Evolutionary conservation across 805 yeast genomes (phyloP), one percentile per base, ranked within the genome.

Genomic region (Cyberlindnera suaveolens): DNA sequence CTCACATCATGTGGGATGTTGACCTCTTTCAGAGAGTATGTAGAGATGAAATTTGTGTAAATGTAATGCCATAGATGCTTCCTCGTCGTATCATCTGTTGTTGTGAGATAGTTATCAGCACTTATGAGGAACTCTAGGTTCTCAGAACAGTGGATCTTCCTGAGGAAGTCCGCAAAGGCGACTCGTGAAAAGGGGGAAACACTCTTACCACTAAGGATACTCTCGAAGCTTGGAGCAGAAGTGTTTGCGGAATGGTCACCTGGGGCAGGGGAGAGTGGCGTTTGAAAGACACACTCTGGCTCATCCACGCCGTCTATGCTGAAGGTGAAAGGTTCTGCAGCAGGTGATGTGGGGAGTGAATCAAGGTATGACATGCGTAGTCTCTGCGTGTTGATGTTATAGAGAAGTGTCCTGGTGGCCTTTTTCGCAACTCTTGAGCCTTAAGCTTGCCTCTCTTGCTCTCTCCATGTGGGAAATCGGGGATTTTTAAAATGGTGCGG

Each of bases 31-130:
- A 69, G 60, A 42, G 71, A 69, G 36, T 58, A 61, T 40, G 61
- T 66, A 13, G 67, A 61, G 33, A 67, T 56, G 47, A 71, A 72
- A 45, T 68, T 72, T 51, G 66, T 67, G 50, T 68, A 52, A 16
- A 57, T 47, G 41, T 42, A 44, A 17, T 45, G 37, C 61, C 61
- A 57, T 2, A 51, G 34, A 23, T 42, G 51, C 6, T 35, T 45
- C 29, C 34, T 39, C 35, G 44, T 41, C 32, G 38, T 35, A 13
- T 8, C 5, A 19, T 44, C 45, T 3, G 35, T 31, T 6, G 46
- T 34, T 26, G 48, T 36, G 35, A 54, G 35, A 33, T 44, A 49
- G 31, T 46, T 48, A 13, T 54, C 47, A 13, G 59, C 49, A 19
- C 44, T 41, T 27, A 53, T 48, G 29, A 57, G 48, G 37, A 57